Base-by-base conservation (phyloP, 129 eudicot species). In the Flaveria brownii region DNA sequence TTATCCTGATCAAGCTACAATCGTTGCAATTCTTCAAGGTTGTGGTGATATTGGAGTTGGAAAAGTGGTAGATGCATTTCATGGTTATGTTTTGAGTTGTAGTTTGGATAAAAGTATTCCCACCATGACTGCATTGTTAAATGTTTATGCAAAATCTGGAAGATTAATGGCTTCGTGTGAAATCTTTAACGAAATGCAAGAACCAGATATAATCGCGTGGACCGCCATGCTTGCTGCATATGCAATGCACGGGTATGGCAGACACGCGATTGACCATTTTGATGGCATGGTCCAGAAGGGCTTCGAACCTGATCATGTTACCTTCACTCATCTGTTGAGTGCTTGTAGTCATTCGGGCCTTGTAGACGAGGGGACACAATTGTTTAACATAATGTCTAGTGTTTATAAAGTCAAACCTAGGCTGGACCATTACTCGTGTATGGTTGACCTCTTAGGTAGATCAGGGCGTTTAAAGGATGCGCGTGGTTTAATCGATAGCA, bases 281-380 rank as follows among this genome's bases (percentile, higher is more conserved):
- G 62, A 81, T 15, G 5, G 11, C 50, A 82, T 85, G 89, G 78
- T 85, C 64, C 12, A 50, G 57, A 82, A 78, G 50, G 87, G 92
- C 41, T 14, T 76, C n/a, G 26, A 77, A 42, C 89, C 89, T 2
- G 89, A 88, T 80, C 92, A 85, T 81, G 84, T 88, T 28, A 88
- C 88, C 49, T 88, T 85, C 81, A 83, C 86, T 68, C 92, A 85
- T 63, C 77, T 87, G 76, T 56, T 84, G 41, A 87, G 87, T 13
- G 88, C 88, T 14, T 84, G 91, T 70, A 80, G 89, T 79, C 92
- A 88, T 80, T 83, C 86, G 0, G 87, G 89, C 39, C 87, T 85
- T 78, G 76, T 88, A 42, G 49, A 75, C 8, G 89, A 85, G 76
- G 92, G 92, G 17, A 75, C 73, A 39, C 65, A 45, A 17, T 80